These are phyloP conservation scores for Diplodia corticola DNA, from an alignment of 2,329 filamentous ascomycete species.

Conservation along the genomic window DNA sequence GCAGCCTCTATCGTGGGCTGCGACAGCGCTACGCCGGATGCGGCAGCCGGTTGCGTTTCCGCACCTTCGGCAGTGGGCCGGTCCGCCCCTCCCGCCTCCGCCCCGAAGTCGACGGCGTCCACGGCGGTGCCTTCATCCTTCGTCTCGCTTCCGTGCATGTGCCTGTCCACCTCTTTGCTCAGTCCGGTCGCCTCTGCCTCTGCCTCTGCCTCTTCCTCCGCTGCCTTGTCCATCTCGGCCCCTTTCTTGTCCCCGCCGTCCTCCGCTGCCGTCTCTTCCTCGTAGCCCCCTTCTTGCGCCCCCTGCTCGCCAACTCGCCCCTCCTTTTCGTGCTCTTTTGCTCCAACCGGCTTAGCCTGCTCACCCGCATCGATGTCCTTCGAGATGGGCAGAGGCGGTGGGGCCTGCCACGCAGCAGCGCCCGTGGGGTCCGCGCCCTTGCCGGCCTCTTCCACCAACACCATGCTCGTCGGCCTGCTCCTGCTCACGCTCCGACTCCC, in stretches of 20 bases:
- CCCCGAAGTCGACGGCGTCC: conserved; percentile 4
- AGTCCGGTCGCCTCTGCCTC: background rate
- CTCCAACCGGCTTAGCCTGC: too few species aligned
- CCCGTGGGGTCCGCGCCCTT: background rate
- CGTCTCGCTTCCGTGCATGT: background rate
- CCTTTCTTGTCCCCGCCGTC: background rate
- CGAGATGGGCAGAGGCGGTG: background rate
- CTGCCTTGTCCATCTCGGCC: background rate
- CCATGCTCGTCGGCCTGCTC: conserved; percentile 5
- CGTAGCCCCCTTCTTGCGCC: background rate
- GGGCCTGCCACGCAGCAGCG: background rate
- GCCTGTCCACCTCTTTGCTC: background rate
- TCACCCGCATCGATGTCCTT: background rate
- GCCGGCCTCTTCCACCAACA: background rate
- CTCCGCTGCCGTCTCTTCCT: background rate
- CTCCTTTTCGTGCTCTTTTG: background rate
- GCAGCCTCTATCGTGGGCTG: background rate
- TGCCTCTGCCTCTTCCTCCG: background rate
- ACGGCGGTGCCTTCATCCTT: background rate
- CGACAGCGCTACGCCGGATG: background rate
- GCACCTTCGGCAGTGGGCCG: background rate
- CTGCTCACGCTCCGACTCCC: conserved; percentile 6
- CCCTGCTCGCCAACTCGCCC: background rate
- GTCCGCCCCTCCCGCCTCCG: background rate
- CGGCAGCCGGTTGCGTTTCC: background rate